Evolutionary conservation across 1,139 yeast species (phyloP).

Genomic region (Candida sanyaensis): DNA sequence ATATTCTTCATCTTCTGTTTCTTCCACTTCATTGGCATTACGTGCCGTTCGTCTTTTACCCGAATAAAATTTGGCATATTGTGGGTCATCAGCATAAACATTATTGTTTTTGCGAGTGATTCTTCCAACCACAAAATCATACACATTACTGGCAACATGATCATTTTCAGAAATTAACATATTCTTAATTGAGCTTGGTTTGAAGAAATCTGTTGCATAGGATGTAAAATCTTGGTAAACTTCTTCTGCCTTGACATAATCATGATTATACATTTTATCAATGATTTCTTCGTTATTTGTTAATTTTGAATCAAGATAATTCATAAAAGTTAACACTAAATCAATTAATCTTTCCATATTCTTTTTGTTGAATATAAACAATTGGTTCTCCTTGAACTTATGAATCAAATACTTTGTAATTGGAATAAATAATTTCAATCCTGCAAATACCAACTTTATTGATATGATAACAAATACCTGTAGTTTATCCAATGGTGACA

Average conservation of each 20-base stretch:
- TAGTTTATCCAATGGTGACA: constrained; percentile 28
- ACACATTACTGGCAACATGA: constrained; percentile 11
- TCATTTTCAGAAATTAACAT: constrained; percentile 14
- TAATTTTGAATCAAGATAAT: constrained; percentile 26
- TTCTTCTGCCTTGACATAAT: constrained; percentile 15
- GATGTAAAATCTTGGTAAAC: constrained; percentile 17
- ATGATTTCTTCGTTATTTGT: constrained; percentile 17
- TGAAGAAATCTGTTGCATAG: constrained; percentile 13
- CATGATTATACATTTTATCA: constrained; percentile 15
- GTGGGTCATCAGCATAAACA: constrained; percentile 20
- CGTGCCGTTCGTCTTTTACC: neutral
- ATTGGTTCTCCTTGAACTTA: constrained; percentile 36
- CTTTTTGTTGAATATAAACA: constrained; percentile 35
- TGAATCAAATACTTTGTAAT: constrained; percentile 29
- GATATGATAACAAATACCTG: constrained; percentile 29
- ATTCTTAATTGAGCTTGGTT: constrained; percentile 12
- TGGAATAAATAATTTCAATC: constrained; percentile 32
- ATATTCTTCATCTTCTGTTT: neutral
- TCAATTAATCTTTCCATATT: constrained; percentile 35
- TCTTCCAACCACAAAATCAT: constrained; percentile 13
- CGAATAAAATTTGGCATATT: constrained; percentile 24
- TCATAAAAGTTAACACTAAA: constrained; percentile 26
- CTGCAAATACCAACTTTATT: constrained; percentile 29
- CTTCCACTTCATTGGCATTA: neutral
- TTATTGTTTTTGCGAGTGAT: constrained; percentile 4